These are phyloP conservation scores for Zelonia costaricensis DNA, from an alignment of 208 protist genomes.

Conservation along the genomic window DNA sequence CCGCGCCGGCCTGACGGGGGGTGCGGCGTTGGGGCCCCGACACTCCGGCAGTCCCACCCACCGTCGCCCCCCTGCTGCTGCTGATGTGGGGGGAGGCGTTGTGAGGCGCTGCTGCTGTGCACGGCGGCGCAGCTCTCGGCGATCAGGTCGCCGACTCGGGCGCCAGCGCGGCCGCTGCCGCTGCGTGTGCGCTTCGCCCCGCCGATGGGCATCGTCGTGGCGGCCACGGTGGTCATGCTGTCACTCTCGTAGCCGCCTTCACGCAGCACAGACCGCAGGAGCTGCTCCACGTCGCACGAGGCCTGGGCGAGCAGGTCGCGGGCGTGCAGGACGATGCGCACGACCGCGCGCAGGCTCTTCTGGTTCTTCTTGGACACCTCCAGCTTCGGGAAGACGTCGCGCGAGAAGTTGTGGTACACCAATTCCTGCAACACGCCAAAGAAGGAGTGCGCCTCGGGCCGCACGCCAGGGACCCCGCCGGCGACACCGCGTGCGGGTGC, in stretches of 20 bases:
- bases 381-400: slow-evolving; percentile 38
- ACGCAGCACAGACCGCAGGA: slow-evolving; percentile 40
- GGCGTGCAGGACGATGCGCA: slow-evolving; percentile 38
- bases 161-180: neutral
- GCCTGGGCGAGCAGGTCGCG: slow-evolving; percentile 34
- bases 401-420: slow-evolving; percentile 52
- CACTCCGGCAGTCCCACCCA: neutral
- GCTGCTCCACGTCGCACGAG: slow-evolving; percentile 47
- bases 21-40: neutral
- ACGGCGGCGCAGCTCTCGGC: slow-evolving; percentile 16
- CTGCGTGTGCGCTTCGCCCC: slow-evolving; percentile 1
- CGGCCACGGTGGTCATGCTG: slow-evolving; percentile 13
- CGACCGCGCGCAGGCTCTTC: slow-evolving; percentile 39
- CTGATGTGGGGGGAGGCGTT: neutral
- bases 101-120: slow-evolving; percentile 15
- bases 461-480: slow-evolving; percentile 2
- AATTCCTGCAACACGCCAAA: slow-evolving; percentile 56
- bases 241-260: slow-evolving; percentile 53
- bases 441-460: slow-evolving; percentile 44
- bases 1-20: neutral
- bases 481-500: too few species aligned
- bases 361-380: slow-evolving; percentile 41
- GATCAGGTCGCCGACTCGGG: slow-evolving; percentile 7
- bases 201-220: neutral
- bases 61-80: slow-evolving; percentile 1